phyloP scores from a whole-genome alignment of 1,139 yeast species.

The Meyerozyma smithsonii region DNA sequence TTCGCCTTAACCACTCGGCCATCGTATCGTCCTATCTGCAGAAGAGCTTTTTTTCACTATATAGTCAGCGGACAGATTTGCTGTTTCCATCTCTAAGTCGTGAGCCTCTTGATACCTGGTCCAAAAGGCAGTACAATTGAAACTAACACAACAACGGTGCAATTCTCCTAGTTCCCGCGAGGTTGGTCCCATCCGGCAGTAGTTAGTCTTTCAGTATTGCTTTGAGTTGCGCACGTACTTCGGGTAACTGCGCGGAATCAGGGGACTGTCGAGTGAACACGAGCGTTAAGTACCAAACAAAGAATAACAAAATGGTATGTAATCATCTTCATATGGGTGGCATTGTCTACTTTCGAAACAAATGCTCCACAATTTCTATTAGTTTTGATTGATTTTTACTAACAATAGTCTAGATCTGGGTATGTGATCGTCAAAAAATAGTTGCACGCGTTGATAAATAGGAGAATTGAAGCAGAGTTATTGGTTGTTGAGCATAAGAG shows the following conservation, averaged over 20 bases:
- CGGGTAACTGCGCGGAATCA: conserved; percentile 3
- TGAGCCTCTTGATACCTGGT: no score
- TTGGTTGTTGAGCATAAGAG: neutral
- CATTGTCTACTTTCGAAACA: no score
- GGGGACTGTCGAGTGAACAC: conserved; percentile 1
- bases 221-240: conserved; percentile 1
- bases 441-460: neutral
- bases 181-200: no score
- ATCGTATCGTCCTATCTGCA: conserved; percentile 30
- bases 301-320: conserved; percentile 5
- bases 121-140: no score
- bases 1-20: conserved; percentile 56
- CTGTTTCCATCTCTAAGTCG: neutral
- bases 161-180: no score
- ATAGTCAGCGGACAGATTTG: neutral
- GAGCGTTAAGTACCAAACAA: conserved; percentile 1
- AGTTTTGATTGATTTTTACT: neutral
- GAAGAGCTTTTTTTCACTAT: neutral
- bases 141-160: neutral
- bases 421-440: conserved; percentile 28
- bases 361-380: no score
- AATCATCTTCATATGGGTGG: neutral
- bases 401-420: conserved; percentile 61
- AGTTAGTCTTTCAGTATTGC: neutral
- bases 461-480: neutral